Base-by-base conservation (phyloP, 345 rosid species). In the Acer campestre region DNA sequence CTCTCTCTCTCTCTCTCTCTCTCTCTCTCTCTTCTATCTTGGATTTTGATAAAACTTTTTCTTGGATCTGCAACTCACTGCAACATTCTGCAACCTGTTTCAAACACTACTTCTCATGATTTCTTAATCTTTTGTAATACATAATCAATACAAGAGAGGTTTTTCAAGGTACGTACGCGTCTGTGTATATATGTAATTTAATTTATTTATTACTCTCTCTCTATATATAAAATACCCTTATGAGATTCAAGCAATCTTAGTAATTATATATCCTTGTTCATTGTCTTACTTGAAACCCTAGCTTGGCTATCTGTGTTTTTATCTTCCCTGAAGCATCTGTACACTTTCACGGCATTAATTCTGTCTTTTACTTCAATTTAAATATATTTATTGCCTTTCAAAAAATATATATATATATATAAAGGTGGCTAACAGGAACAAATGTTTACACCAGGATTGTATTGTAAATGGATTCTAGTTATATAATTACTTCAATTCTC, bases 31-130 rank as follows among this genome's bases (percentile, higher is more conserved):
- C 3, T 29, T 29, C 31, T 29, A 29, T 69, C 74, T 63, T 49
- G 68, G 67, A 71, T 77, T 82, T 75, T 59, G 46, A 40, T 16
- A 13, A 17, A 55, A 68, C 76, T 85, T 81, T 85, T 81, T 86
- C 81, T 86, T 82, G 87, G 89, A 82, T 89, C 88, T 83, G 80
- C 68, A 65, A 76, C 58, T 14, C 74, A 75, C 81, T 77, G 84
- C 85, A 65, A 76, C 58, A n/a, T 73, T 77, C 81, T 77, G 84
- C 85, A 68, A 65, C 46, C 64, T 22, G 53, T 61, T 67, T 74
- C 72, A 35, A 70, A 20, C 29, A 66, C 70, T 69, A 53, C 25
- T 77, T 74, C 83, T 53, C 67, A 62, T 77, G 66, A 75, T 82
- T 75, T 72, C 48, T 35, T 53, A 53, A 53, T 42, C 35, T 63